Base-by-base conservation (phyloP, 2,329 filamentous ascomycete genomes). In the Fonsecaea pedrosoi region DNA sequence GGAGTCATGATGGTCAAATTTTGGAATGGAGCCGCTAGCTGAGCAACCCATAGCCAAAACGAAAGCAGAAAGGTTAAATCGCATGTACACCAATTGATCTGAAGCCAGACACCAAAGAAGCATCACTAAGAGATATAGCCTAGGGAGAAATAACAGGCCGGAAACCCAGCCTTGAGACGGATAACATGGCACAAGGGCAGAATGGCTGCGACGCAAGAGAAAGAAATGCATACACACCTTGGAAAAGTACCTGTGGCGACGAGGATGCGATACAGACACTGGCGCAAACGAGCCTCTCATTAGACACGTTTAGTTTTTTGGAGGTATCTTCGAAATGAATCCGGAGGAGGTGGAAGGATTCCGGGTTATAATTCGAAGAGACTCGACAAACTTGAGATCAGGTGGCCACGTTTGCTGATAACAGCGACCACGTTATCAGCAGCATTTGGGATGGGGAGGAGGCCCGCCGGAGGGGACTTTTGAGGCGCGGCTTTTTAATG, bases 351-450 rank as follows among this genome's bases (percentile, higher is more conserved):
- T 34, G 54, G 35, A 55, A 32, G 12, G 35, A 50, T 50, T 50
- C 45, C 6, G 9, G 21, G 10, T 50, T 50, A 50, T 50, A 30
- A 25, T 30, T 30, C 18, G 12, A 50, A 4, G 45, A 30, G 45
- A 50, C 45, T 50, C 45, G 45, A 50, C 18, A 50, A 50, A 50
- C 45, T 8, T 48, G 42, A 9, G n/a, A 48, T 54, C 32, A 61
- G 21, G 59, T 53, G 18, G 59, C 37, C 35, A 45, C 34, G 40
- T 18, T 25, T 54, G 59, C 53, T 45, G 48, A 54, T 61, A 54
- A 61, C 48, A 54, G 18, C 45, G 59, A 54, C 45, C 59, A 50
- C 45, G 45, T 61, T 61, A 61, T 61, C 59, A 40, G 59, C 48
- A 50, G 48, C 59, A 61, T 61, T 38, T 53, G 59, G 35, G 34